Percentiles rank a stretch among this genome's conserved stretches.
Evolutionary conservation across 75 land plant species (phyloP).

Genomic region (Sequoia sempervirens): DNA sequence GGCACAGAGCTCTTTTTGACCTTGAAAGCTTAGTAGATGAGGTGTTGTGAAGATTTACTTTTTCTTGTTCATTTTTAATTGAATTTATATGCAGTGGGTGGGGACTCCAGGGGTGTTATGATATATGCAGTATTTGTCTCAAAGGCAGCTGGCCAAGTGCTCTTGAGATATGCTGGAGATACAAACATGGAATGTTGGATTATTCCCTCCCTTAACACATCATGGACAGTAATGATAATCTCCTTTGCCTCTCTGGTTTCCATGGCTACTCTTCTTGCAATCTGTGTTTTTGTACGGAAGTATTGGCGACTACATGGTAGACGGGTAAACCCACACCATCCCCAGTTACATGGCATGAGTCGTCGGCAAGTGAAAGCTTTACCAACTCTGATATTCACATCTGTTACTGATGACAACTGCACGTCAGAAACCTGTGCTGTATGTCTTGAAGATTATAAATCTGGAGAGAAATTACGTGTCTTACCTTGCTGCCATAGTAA

Average conservation of each 20-base stretch:
- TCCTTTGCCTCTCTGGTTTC: constrained; percentile 59
- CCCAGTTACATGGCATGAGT: constrained; percentile 29
- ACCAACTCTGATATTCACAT: constrained; percentile 41
- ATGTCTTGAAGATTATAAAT: constrained; percentile 77
- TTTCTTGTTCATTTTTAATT: not conserved
- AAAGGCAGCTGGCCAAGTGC: constrained; percentile 50
- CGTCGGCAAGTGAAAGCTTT: constrained; percentile 44
- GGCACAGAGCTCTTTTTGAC: not conserved
- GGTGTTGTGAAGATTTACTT: not conserved
- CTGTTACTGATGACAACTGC: constrained; percentile 11
- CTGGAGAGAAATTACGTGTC: constrained; percentile 59
- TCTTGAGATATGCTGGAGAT: constrained; percentile 38
- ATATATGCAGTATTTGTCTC: constrained; percentile 81
- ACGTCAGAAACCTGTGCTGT: constrained; percentile 58
- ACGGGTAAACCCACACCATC: not conserved
- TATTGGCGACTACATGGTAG: constrained; percentile 17
- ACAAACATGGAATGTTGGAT: constrained; percentile 52
- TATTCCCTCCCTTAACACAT: constrained; percentile 27
- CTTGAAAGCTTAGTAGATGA: not conserved
- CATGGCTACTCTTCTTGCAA: constrained; percentile 37
- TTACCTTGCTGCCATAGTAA: constrained; percentile 81
- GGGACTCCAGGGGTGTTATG: constrained; percentile 31
- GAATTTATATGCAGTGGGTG: constrained; percentile 49
- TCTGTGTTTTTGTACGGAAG: constrained; percentile 36
- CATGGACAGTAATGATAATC: constrained; percentile 55